A percentile compares a stretch with the other conserved stretches of the same genome.
phyloP scores from a whole-genome alignment of 331 rosid genomes.

The Erythrophleum ivorense region DNA sequence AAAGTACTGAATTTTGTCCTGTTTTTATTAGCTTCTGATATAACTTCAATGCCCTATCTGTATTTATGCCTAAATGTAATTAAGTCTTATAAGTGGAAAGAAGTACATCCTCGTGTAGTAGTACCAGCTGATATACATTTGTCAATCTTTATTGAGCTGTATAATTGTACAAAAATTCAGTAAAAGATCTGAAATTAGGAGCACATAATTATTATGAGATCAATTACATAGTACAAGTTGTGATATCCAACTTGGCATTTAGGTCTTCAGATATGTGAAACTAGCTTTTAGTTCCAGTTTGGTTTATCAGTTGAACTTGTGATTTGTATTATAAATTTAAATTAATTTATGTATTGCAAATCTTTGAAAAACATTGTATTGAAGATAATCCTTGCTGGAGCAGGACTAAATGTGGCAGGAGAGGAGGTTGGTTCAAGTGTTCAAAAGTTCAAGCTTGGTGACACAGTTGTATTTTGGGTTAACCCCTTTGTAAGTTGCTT shows the following conservation, averaged over 20 bases:
- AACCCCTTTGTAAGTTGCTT: conserved; percentile 49
- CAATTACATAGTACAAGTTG: not conserved
- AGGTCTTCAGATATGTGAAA: not conserved
- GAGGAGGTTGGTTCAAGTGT: conserved; percentile 73
- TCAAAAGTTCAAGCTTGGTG: conserved; percentile 61
- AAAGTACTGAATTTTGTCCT: not conserved
- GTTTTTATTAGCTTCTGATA: not conserved
- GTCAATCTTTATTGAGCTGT: not conserved
- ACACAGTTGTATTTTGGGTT: conserved; percentile 63
- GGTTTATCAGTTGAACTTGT: not conserved
- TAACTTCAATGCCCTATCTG: not conserved
- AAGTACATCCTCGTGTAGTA: not conserved
- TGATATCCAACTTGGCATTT: conserved; percentile 5
- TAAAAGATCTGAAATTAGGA: not conserved
- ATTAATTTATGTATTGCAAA: conserved; percentile 20
- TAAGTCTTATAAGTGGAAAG: not conserved
- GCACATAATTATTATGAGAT: not conserved
- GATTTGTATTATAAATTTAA: not conserved
- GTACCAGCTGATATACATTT: not conserved
- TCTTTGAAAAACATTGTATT: conserved; percentile 9
- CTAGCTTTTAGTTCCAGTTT: not conserved
- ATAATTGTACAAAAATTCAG: not conserved
- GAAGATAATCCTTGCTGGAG: conserved; percentile 33
- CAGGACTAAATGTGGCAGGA: conserved; percentile 74
- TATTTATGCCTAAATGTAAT: not conserved